phyloP scores from a whole-genome alignment of 2,329 filamentous ascomycete genomes.

The Pseudocercospora fijiensis region DNA sequence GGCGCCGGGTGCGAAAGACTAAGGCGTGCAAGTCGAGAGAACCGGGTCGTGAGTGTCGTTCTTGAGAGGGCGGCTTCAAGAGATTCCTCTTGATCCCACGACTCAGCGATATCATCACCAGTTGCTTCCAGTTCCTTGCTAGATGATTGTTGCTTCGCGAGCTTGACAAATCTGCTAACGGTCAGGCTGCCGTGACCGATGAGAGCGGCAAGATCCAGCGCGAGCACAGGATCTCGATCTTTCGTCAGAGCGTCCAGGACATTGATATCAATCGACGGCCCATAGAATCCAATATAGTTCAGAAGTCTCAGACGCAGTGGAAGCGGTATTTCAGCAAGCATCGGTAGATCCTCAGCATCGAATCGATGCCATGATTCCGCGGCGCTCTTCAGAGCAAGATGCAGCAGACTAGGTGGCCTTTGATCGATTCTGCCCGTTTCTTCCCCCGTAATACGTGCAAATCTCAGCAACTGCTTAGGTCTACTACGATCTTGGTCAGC shows the following conservation, averaged over 20 bases:
- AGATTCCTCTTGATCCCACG: slow-evolving; percentile 47
- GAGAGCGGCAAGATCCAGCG: slow-evolving; percentile 55
- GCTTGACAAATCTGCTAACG: slow-evolving; percentile 42
- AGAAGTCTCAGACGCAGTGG: slow-evolving; percentile 55
- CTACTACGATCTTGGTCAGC: slow-evolving; percentile 28
- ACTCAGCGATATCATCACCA: slow-evolving; percentile 40
- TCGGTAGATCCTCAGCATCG: slow-evolving; percentile 57
- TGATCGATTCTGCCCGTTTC: slow-evolving; percentile 7
- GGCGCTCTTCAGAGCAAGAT: slow-evolving; percentile 54
- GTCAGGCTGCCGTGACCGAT: slow-evolving; percentile 49
- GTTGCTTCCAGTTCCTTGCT: not conserved
- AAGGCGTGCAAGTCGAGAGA: slow-evolving; percentile 56
- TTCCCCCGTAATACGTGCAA: slow-evolving; percentile 26
- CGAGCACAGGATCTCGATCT: slow-evolving; percentile 47
- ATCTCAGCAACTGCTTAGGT: slow-evolving; percentile 31
- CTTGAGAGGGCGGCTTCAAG: slow-evolving; percentile 28
- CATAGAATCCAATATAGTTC: slow-evolving; percentile 57
- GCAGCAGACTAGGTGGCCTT: slow-evolving; percentile 46
- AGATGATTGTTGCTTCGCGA: slow-evolving; percentile 41
- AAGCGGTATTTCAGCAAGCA: slow-evolving; percentile 53
- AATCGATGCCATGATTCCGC: slow-evolving; percentile 58
- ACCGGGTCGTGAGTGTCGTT: slow-evolving; percentile 41
- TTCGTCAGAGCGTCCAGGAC: slow-evolving; percentile 55
- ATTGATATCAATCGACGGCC: slow-evolving; percentile 43
- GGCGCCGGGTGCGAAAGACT: slow-evolving; percentile 56